These are phyloP conservation scores for Corymbia citriodora DNA, from an alignment of 441 rosid genomes.

Conservation along the genomic window DNA sequence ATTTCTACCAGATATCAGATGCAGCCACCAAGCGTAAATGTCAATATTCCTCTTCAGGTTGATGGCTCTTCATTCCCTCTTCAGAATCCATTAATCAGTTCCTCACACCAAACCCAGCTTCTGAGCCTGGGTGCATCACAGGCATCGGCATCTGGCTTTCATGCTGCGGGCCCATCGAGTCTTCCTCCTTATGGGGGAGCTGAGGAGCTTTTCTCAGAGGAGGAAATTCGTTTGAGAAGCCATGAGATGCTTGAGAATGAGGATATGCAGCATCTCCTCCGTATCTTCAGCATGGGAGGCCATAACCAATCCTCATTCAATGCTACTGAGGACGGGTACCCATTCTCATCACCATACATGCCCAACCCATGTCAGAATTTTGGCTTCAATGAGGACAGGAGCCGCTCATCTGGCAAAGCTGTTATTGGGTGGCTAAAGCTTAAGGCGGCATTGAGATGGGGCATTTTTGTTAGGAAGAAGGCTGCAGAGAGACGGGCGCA, in stretches of 20 bases:
- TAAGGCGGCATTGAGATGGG: background rate
- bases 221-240: background rate
- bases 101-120: background rate
- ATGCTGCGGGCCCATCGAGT: background rate
- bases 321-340: background rate
- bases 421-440: background rate
- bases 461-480: background rate
- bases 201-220: background rate
- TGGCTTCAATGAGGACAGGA: background rate
- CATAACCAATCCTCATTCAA: background rate
- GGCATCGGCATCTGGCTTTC: background rate
- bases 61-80: background rate
- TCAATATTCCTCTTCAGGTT: background rate
- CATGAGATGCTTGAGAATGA: background rate
- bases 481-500: background rate
- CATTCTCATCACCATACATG: background rate
- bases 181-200: background rate
- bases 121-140: background rate
- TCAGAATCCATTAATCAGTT: background rate
- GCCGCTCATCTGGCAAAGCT: background rate
- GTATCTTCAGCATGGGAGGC: background rate
- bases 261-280: conserved; percentile 1
- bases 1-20: background rate
- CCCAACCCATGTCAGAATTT: background rate
- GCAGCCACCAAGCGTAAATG: background rate